A percentile compares a stretch with the other conserved stretches of the same genome.
Evolutionary conservation across 2,329 filamentous ascomycete genomes (phyloP).

Genomic region (Chaetomium olivaceum): DNA sequence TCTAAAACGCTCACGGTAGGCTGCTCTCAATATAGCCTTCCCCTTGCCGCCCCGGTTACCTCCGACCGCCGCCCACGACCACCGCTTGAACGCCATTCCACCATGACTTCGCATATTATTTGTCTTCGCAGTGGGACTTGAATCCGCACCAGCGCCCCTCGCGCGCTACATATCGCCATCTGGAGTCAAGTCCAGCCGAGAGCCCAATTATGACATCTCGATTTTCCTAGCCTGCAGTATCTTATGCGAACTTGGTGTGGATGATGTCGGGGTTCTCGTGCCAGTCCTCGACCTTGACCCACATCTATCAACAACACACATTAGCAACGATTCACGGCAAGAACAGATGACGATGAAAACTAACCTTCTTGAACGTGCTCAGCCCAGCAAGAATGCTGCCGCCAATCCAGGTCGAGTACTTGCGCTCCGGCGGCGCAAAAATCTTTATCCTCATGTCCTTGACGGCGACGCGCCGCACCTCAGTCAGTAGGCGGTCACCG

Average conservation of each 20-base stretch:
- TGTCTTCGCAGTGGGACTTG: neutral
- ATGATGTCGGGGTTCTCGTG: conserved; percentile 99
- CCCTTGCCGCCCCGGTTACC: neutral
- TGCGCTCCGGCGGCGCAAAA: conserved; percentile 92
- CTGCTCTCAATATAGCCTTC: neutral
- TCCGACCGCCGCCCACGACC: neutral
- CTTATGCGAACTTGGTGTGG: conserved; percentile 91
- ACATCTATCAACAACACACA: conserved; percentile 69
- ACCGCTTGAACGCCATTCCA: neutral
- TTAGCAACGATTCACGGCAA: neutral
- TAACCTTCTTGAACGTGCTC: conserved; percentile 96
- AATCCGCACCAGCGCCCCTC: neutral
- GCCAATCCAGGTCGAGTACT: conserved; percentile 99
- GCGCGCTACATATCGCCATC: neutral
- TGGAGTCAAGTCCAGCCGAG: neutral
- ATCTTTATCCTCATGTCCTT: conserved; percentile 99
- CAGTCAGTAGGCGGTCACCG: conserved; percentile 84
- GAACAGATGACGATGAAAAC: conserved; percentile 17
- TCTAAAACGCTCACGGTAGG: conserved; percentile 16
- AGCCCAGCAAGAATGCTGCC: conserved; percentile 94
- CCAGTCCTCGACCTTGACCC: conserved; percentile 99
- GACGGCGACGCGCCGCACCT: conserved; percentile 89
- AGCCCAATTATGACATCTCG: neutral
- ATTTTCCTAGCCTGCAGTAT: neutral
- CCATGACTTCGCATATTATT: neutral